phyloP scores from a whole-genome alignment of 495 filamentous ascomycete species.

The Penicillium crystallinum region DNA sequence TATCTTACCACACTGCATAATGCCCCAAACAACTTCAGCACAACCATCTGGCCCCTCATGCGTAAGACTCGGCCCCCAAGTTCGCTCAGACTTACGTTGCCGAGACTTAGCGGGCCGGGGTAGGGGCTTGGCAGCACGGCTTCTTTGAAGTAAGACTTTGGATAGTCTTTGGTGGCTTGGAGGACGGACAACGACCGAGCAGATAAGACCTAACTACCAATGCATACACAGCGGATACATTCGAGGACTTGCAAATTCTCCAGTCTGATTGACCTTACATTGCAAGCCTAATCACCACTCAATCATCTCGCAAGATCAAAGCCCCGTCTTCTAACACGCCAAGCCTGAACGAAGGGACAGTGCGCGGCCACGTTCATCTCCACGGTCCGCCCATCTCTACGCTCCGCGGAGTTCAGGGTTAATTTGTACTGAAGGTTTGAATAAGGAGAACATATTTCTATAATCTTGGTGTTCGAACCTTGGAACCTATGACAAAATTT shows the following conservation, averaged over 20 bases:
- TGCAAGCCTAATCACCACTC: neutral
- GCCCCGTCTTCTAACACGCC: neutral
- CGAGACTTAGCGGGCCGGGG: slow-evolving; percentile 14
- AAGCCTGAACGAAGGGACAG: neutral
- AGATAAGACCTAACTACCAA: neutral
- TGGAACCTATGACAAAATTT: slow-evolving; percentile 4
- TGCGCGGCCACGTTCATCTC: neutral
- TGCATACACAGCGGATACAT: too few species aligned
- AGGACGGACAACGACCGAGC: slow-evolving; percentile 7
- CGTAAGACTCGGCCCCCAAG: too few species aligned
- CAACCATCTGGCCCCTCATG: too few species aligned
- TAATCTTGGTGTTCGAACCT: neutral
- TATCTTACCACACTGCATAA: too few species aligned
- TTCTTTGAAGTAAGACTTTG: slow-evolving; percentile 6
- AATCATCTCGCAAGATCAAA: neutral
- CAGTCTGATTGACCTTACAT: neutral
- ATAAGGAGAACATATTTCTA: neutral
- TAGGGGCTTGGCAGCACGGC: slow-evolving; percentile 12
- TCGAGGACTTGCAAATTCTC: too few species aligned
- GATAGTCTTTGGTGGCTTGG: slow-evolving; percentile 5
- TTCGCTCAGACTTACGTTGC: neutral
- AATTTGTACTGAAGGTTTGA: too few species aligned
- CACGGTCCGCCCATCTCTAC: neutral
- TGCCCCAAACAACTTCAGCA: too few species aligned
- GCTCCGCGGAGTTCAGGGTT: neutral